Evolutionary conservation across 495 filamentous ascomycete species (phyloP), one percentile per base, ranked within the genome.

Genomic region (Penicillium coprophilum): DNA sequence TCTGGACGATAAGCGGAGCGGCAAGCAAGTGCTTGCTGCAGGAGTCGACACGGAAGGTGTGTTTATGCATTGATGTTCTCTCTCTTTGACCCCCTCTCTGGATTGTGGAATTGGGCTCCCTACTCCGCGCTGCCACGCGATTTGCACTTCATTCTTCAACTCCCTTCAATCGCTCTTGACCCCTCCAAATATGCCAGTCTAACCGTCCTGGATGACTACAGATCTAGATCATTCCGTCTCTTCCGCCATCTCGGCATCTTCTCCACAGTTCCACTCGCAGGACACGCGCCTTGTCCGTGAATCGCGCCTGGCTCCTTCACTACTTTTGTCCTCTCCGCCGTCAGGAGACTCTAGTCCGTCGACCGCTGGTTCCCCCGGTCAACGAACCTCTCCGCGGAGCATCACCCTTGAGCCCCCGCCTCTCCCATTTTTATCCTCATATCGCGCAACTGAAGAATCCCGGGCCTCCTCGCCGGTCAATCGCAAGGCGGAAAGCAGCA

Each of bases 1-100:
- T 79, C 69, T 76, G 71, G 76, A 74, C 71, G 58, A 73, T 79
- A 79, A 76, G 64, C 65, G 71, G 72, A 75, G 77, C 77, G 73
- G 77, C 77, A 80, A 80, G 77, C 77, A 73, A 72, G 69, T 75
- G 77, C 77, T 80, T 80, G 77, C 77, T 80, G 75, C 75, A 74
- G 72, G 67, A 74, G 72, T 73, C 75, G 74, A 77, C 68, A 77
- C 75, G 77, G 77, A 78, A 76, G 72, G 75, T 78, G 58, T 53
- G 76, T 75, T 55, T 58, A 58, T 56, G 49, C 51, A 53, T 53
- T 39, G 44, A 58, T 57, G 31, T 19, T 43, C 11, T 55, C 38
- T 38, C 51, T 40, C 7, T 52, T 43, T 13, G 31, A 27, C n/a
- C 46, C 27, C n/a, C 13, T 21, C 30, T 39, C 17, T 34, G 17